Evolutionary conservation across 179 eudicot genomes (phyloP), one percentile per base, ranked within the genome.

Genomic region (Spergularia azorica): DNA sequence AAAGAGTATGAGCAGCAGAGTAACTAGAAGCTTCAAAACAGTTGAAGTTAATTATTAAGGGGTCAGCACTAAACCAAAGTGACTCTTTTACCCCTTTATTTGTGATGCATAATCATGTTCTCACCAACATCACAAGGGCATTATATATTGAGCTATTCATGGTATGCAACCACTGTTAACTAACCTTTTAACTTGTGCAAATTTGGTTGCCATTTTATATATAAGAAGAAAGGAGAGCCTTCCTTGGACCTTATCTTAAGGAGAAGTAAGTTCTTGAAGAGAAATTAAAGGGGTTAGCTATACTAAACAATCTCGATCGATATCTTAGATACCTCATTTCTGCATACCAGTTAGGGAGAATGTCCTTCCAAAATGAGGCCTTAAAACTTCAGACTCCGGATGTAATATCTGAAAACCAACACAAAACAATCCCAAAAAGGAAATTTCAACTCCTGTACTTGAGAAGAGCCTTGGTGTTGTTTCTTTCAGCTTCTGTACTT

Each of bases 21-120:
- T 43, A 43, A 4, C 48, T 67, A 76, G 79, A 76, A 76, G 72
- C 79, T 76, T 76, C 79, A 65, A 56, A 75, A 67, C 46, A 41
- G 46, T 41, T 51, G 71, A 61, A 39, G 46, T 55, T 39, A 46
- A 55, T 8, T 38, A 74, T 63, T n/a, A 2, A 70, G 8, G n/a
- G 58, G 62, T 8, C n/a, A 70, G 1, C 9, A 12, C 55, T 5
- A 51, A 21, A 67, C 12, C 17, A 41, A 15, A 18, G 57, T 67
- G 43, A 39, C 67, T 17, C 21, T 13, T 57, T 41, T 76, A 60
- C 48, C 57, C 67, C 63, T 67, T 64, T 10, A 36, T 63, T 18
- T 73, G 9, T 21, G 58, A 63, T 54, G 8, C 6, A 9, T 11
- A 55, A n/a, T 39, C 56, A 39, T 64, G 72, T 18, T 5, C 17